These are phyloP conservation scores for Didymella sp. DNA, from an alignment of 2,329 filamentous ascomycete genomes.

Conservation along the genomic window DNA sequence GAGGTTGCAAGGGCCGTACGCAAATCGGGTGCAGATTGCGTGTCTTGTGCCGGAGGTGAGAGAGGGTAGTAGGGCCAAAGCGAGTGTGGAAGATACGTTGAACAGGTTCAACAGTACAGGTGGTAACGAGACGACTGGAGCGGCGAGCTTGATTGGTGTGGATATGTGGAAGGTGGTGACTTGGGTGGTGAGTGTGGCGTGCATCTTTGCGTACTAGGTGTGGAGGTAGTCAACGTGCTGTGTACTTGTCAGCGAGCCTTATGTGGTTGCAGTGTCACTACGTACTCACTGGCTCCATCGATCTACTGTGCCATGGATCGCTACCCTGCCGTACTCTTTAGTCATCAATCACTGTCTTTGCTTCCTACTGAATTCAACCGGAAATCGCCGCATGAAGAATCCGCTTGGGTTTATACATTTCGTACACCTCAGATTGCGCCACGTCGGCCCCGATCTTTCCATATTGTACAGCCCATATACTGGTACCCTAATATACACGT, in stretches of 20 bases:
- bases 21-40: slow-evolving; percentile 3
- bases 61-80: not conserved
- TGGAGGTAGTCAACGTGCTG: not conserved
- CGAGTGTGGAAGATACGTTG: slow-evolving; percentile 2
- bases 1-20: not conserved
- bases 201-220: not conserved
- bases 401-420: not conserved
- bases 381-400: not conserved
- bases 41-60: slow-evolving; percentile 5
- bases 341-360: not conserved
- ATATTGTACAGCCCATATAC: slow-evolving; percentile 5
- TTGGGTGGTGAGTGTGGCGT: not conserved
- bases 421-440: not conserved
- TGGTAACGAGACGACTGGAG: slow-evolving; percentile 2
- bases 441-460: not conserved
- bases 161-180: not conserved
- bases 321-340: not conserved
- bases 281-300: not conserved
- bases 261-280: not conserved
- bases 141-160: not conserved
- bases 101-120: not conserved
- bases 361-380: too few species aligned
- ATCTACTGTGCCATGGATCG: not conserved
- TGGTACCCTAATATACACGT: slow-evolving; percentile 2
- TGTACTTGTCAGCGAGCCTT: not conserved